phyloP scores from a whole-genome alignment of 2,329 filamentous ascomycete genomes.

The Aspergillus intermedius region DNA sequence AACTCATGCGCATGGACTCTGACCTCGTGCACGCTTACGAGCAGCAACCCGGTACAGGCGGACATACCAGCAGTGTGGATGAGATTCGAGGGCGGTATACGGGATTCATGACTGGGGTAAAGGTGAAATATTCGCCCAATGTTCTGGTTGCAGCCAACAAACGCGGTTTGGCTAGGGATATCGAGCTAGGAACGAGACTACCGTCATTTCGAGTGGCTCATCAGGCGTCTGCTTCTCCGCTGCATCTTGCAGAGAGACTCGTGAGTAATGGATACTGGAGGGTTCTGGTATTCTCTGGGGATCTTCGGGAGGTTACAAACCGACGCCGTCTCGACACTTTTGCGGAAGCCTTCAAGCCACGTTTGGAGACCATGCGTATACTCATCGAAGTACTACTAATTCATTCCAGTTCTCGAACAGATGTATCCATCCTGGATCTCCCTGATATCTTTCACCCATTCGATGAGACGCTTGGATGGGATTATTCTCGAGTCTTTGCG shows the following conservation, averaged over 20 bases:
- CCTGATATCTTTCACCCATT: conserved; percentile 46
- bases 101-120: conserved; percentile 1
- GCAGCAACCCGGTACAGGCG: not conserved
- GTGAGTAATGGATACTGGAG: conserved; percentile 13
- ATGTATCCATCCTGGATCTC: conserved; percentile 46
- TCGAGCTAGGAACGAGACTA: conserved; percentile 12
- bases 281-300: conserved; percentile 14
- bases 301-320: conserved; percentile 2
- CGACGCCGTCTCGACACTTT: not conserved
- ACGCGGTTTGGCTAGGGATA: conserved; percentile 2
- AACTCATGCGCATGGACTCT: conserved; percentile 6
- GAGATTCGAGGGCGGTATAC: not conserved
- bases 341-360: not conserved
- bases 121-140: not conserved
- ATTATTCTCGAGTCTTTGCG: conserved; percentile 10
- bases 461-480: conserved; percentile 28
- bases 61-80: not conserved
- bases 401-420: conserved; percentile 48
- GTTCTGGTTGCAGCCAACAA: not conserved
- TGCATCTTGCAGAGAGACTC: conserved; percentile 6
- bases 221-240: not conserved
- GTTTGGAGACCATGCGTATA: not conserved
- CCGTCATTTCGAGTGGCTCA: conserved; percentile 1
- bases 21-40: conserved; percentile 1
- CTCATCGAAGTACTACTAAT: conserved; percentile 19